Evolutionary conservation across 192 early-diverging fungal genomes (phyloP), one percentile per base, ranked within the genome.

Genomic region (Entophlyctis luteolus): DNA sequence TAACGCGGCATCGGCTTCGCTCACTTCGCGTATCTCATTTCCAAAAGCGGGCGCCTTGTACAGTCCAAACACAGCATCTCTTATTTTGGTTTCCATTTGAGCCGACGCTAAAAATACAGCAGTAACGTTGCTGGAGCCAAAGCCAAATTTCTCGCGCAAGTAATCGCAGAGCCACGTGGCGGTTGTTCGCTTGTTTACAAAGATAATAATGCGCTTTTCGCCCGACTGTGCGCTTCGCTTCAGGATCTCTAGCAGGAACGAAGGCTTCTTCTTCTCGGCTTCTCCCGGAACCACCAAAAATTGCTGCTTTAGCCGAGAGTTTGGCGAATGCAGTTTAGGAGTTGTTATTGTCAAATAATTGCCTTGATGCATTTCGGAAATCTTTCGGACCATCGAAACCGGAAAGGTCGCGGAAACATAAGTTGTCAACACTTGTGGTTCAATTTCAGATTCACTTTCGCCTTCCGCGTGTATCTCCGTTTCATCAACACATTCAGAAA

Each of bases 131-230:
- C n/a, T n/a, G 22, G 18, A 16, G 2, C 60, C 60, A 20, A 18
- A 20, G 0, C 48, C 48, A 14, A 16, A 12, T 38, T 78, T 78
- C 1, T 47, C 55, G 25, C 67, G 27, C 47, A 78, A 56, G 25
- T 49, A 57, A 16, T 70, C 67, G 16, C 27, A 57, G n/a, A 72
- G 42, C 34, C 52, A 59, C 53, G 67, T 71, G 27, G 66, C 74
- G 31, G 66, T 65, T 39, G 69, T 59, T 5, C 77, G 59, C 16
- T 77, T 88, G 73, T 96, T 96, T 76, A 93, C 94, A 72, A 98
- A 98, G 4, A 98, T 76, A 27, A 98, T 75, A 4, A 90, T 81
- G 36, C 89, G 84, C 62, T 84, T 82, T 36, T 87, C 86, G 23
- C 63, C 67, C 4, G 53, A 22, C 71, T 73, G 39, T 65, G 85